Percentiles rank a stretch among this genome's conserved stretches.
Conservation (phyloP, 257 asterid genomes). For the Solanum sejunctum region DNA sequence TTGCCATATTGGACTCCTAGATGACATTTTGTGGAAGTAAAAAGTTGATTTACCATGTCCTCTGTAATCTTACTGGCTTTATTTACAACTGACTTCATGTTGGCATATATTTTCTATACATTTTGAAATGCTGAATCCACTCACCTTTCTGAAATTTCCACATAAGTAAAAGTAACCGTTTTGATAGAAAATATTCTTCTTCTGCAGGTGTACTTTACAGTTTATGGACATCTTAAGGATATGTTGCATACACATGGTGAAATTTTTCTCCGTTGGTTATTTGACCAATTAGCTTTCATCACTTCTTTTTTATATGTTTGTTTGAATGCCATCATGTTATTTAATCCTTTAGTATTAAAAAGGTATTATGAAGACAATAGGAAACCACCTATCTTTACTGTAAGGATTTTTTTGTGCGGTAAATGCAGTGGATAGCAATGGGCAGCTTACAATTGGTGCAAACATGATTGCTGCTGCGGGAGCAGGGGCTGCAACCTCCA, state of each 20-base stretch:
- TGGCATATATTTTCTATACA: neutral
- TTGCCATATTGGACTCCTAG: neutral
- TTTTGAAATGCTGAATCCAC: neutral
- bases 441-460: constrained; percentile 55
- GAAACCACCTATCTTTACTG: neutral
- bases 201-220: constrained; percentile 86
- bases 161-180: neutral
- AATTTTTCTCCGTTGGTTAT: neutral
- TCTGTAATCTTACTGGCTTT: neutral
- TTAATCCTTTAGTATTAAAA: neutral
- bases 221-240: constrained; percentile 83
- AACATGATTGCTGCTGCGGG: constrained; percentile 89
- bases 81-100: neutral
- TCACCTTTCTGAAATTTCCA: neutral
- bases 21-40: neutral
- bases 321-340: neutral
- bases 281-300: neutral
- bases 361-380: neutral
- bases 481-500: constrained; percentile 86
- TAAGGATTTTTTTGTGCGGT: neutral
- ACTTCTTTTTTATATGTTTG: neutral
- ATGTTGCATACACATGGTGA: constrained; percentile 58
- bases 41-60: neutral
- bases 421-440: constrained; percentile 43
- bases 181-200: constrained; percentile 9